These are phyloP conservation scores for Turritis glabra DNA, from an alignment of 345 rosid genomes.

Conservation along the genomic window DNA sequence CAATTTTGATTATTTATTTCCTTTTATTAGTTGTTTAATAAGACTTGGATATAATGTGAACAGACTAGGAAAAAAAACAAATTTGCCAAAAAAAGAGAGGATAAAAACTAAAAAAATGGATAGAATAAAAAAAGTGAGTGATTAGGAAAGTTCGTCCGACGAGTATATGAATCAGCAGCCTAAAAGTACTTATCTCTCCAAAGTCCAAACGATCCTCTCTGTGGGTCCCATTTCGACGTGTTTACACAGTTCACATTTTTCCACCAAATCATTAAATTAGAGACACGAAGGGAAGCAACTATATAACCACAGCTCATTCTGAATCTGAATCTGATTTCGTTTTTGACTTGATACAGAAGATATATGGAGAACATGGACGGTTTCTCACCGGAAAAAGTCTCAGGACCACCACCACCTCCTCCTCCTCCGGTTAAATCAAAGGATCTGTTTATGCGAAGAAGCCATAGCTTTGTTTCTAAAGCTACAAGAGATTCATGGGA, in stretches of 20 bases:
- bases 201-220: not conserved
- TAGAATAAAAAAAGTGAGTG: constrained; percentile 34
- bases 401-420: constrained; percentile 8
- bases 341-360: constrained; percentile 22
- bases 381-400: constrained; percentile 21
- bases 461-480: constrained; percentile 34
- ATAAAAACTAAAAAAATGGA: constrained; percentile 4
- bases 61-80: not conserved
- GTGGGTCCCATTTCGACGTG: constrained; percentile 34
- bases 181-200: constrained; percentile 8
- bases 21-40: not conserved
- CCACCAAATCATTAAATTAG: too few species aligned
- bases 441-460: not conserved
- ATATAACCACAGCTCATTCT: not conserved
- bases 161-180: constrained; percentile 36
- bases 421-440: constrained; percentile 9
- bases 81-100: not conserved
- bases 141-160: constrained; percentile 29
- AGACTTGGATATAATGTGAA: constrained; percentile 3
- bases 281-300: too few species aligned
- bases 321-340: not conserved
- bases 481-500: constrained; percentile 69
- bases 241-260: constrained; percentile 21
- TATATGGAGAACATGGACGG: constrained; percentile 14
- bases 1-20: not conserved